Conservation (phyloP, 169 alveolate genomes). For the Cyclospora cayetanensis region DNA sequence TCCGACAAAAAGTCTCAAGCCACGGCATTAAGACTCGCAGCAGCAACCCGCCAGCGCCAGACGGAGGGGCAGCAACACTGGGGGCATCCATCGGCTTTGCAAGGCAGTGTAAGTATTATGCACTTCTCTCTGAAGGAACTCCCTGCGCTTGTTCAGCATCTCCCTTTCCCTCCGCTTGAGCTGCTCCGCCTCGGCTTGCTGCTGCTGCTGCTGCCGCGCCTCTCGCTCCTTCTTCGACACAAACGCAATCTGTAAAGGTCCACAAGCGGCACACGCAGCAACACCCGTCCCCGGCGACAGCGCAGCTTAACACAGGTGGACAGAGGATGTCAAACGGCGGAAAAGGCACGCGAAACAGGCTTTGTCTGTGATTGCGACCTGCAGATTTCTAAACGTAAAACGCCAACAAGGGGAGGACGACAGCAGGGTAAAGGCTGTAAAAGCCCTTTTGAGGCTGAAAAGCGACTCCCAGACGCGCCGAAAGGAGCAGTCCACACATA, state of each 20-base stretch:
- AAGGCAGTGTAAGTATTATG: neutral
- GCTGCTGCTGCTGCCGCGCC: conserved; percentile 4
- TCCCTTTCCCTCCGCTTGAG: conserved; percentile 25
- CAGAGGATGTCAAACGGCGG: too few relatives aligned
- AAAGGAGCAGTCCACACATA: too few relatives aligned
- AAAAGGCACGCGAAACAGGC: too few relatives aligned
- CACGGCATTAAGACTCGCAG: neutral
- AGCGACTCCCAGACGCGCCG: too few relatives aligned
- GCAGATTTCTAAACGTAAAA: too few relatives aligned
- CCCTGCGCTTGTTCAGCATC: conserved; percentile 33
- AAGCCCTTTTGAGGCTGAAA: too few relatives aligned
- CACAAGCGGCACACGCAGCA: neutral
- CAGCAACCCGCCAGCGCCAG: neutral
- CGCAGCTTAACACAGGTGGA: too few relatives aligned
- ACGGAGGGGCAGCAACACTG: neutral
- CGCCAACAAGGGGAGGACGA: too few relatives aligned
- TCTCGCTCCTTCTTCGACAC: conserved; percentile 65
- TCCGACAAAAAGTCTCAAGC: neutral
- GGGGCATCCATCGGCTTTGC: neutral
- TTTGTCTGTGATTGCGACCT: too few relatives aligned
- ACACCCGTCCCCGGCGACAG: too few relatives aligned
- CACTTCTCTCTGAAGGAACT: conserved; percentile 58
- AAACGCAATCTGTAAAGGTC: conserved; percentile 46
- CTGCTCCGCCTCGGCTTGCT: neutral
- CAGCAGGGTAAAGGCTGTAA: too few relatives aligned